Conservation (phyloP, 1,284 basidiomycete genomes). For the Anthracocystis panici-leucophaei region DNA sequence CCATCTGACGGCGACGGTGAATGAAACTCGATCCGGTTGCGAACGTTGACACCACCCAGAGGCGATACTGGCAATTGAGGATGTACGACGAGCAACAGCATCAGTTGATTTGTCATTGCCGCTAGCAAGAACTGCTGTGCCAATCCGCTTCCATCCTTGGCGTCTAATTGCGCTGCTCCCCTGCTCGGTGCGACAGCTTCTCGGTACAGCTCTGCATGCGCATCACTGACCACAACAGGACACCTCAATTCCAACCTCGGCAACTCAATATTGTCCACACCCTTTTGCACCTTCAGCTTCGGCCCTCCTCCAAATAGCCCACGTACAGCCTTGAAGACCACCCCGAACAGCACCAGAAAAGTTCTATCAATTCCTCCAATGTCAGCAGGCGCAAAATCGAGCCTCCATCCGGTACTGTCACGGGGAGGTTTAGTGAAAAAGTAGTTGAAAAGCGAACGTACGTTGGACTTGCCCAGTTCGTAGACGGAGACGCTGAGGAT, state of each 20-base stretch:
- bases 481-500: constrained; percentile 12
- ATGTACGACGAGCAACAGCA: constrained; percentile 39
- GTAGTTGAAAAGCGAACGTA: constrained; percentile 17
- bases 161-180: not conserved
- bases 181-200: not conserved
- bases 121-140: constrained; percentile 20
- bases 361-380: constrained; percentile 20
- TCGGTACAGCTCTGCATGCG: constrained; percentile 8
- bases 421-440: constrained; percentile 7
- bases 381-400: constrained; percentile 22
- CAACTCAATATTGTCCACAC: constrained; percentile 11
- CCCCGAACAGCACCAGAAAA: constrained; percentile 15
- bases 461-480: constrained; percentile 8
- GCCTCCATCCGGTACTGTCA: constrained; percentile 1
- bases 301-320: not conserved
- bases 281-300: constrained; percentile 2
- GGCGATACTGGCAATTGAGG: constrained; percentile 28
- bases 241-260: constrained; percentile 21
- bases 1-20: not conserved
- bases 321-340: constrained; percentile 13
- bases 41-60: constrained; percentile 30
- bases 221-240: constrained; percentile 2
- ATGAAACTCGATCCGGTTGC: constrained; percentile 31
- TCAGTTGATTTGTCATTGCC: constrained; percentile 31
- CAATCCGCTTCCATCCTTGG: not conserved